A percentile compares a stretch with the other conserved stretches of the same genome.
Evolutionary conservation across 179 eudicot genomes (phyloP).

Genomic region (Dionaea muscipula): DNA sequence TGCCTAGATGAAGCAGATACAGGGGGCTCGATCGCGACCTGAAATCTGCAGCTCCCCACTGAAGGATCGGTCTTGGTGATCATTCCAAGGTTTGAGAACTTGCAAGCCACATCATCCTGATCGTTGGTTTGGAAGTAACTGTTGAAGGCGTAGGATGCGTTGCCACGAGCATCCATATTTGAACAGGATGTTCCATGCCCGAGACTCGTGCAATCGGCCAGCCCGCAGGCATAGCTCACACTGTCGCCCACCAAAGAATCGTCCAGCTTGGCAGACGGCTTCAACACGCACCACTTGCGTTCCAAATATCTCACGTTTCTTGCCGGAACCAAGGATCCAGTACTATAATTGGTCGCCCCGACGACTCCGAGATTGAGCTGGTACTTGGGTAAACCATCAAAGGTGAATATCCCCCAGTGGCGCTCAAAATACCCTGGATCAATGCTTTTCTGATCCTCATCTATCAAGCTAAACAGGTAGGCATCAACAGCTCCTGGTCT

Average conservation of each 20-base stretch:
- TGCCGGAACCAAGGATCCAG: conserved; percentile 28
- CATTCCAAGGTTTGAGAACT: conserved; percentile 42
- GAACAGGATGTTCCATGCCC: conserved; percentile 72
- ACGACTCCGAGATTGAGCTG: conserved; percentile 8
- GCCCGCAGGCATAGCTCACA: conserved; percentile 71
- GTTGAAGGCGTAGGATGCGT: conserved; percentile 68
- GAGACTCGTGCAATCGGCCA: conserved; percentile 69
- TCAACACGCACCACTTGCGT: conserved; percentile 68
- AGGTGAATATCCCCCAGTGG: conserved; percentile 16
- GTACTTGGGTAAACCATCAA: conserved; percentile 12
- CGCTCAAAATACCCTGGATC: conserved; percentile 13
- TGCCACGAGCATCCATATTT: conserved; percentile 45
- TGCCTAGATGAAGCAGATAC: conserved; percentile 11
- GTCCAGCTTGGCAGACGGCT: conserved; percentile 38
- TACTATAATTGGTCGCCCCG: too few species aligned
- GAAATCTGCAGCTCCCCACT: conserved; percentile 41
- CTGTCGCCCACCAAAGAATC: conserved; percentile 51
- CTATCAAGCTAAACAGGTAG: conserved; percentile 8
- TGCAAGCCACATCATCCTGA: conserved; percentile 68
- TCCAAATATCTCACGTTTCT: conserved; percentile 40
- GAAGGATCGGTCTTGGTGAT: conserved; percentile 58
- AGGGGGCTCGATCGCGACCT: conserved; percentile 44
- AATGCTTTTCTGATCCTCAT: conserved; percentile 13
- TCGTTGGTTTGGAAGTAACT: conserved; percentile 71
- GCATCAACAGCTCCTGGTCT: conserved; percentile 12